Percentiles rank a stretch among this genome's conserved stretches.
Evolutionary conservation across 2,329 filamentous ascomycete species (phyloP).

Genomic region (Pseudogymnoascus sp.): DNA sequence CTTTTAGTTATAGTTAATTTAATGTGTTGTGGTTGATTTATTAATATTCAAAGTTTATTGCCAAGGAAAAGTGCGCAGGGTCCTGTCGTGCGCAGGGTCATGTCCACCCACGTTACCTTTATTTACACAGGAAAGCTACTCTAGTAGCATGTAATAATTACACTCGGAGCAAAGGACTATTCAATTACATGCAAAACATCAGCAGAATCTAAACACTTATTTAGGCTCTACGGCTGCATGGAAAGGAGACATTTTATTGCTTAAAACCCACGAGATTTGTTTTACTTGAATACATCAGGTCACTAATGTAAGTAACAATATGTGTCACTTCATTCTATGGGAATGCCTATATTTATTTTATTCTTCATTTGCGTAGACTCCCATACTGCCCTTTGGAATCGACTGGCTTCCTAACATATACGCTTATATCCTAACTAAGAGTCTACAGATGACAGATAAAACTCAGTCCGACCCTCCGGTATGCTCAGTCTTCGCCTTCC

Average conservation of each 20-base stretch:
- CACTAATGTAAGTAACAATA: not conserved
- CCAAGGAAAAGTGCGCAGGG: too few relatives aligned
- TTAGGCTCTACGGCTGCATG: not conserved
- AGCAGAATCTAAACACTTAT: not conserved
- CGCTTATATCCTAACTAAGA: not conserved
- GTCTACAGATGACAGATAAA: not conserved
- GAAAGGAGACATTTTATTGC: not conserved
- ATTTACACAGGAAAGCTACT: not conserved
- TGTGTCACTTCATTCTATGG: not conserved
- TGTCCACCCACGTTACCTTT: not conserved
- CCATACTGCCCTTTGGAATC: not conserved
- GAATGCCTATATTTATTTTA: not conserved
- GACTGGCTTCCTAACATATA: not conserved
- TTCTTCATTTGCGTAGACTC: not conserved
- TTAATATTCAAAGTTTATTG: too few relatives aligned
- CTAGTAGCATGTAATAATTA: not conserved
- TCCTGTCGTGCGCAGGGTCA: too few relatives aligned
- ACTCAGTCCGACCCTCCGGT: not conserved
- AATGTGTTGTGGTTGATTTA: too few relatives aligned
- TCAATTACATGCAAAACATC: not conserved
- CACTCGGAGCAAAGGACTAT: not conserved
- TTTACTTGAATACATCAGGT: not conserved
- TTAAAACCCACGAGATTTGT: not conserved
- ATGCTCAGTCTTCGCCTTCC: not conserved
- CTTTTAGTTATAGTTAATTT: too few relatives aligned